phyloP scores from a whole-genome alignment of 2,329 filamentous ascomycete genomes.

The Arthroderma uncinatum region DNA sequence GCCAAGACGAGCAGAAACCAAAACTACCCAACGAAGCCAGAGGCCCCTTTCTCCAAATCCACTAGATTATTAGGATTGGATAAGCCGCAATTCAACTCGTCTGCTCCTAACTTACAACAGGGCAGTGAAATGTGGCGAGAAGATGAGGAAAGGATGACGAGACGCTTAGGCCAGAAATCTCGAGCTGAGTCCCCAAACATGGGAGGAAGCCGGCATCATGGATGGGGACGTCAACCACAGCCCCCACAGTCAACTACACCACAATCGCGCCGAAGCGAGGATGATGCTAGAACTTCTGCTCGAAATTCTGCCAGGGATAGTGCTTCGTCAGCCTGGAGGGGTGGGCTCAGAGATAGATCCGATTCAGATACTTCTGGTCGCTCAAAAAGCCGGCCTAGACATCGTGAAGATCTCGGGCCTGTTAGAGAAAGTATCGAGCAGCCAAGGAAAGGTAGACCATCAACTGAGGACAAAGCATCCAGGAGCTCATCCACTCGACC shows the following conservation, averaged over 20 bases:
- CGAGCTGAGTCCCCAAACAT: slow-evolving; percentile 32
- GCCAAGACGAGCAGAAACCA: slow-evolving; percentile 29
- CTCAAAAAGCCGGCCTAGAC: slow-evolving; percentile 43
- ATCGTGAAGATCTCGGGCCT: slow-evolving; percentile 44
- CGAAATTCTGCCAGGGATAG: slow-evolving; percentile 19
- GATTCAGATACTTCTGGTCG: slow-evolving; percentile 44
- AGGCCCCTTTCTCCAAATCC: slow-evolving; percentile 26
- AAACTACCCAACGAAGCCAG: slow-evolving; percentile 21
- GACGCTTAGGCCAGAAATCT: slow-evolving; percentile 25
- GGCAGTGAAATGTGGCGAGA: slow-evolving; percentile 29
- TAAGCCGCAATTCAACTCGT: slow-evolving; percentile 21
- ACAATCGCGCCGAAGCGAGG: slow-evolving; percentile 22
- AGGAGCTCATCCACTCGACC: slow-evolving; percentile 27
- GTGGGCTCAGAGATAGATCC: slow-evolving; percentile 41
- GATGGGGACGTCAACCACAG: slow-evolving; percentile 5
- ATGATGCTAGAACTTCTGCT: slow-evolving; percentile 27
- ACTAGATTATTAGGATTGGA: slow-evolving; percentile 34
- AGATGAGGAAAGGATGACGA: slow-evolving; percentile 26
- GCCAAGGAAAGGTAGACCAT: slow-evolving; percentile 20
- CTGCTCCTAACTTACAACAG: slow-evolving; percentile 25
- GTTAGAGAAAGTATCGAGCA: slow-evolving; percentile 37
- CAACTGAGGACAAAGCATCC: slow-evolving; percentile 20
- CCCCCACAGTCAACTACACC: slow-evolving; percentile 8
- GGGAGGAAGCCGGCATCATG: slow-evolving; percentile 17
- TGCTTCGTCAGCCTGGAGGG: slow-evolving; percentile 31